Evolutionary conservation across 305 asterid species (phyloP), one percentile per base, ranked within the genome.

Genomic region (Withania somnifera): DNA sequence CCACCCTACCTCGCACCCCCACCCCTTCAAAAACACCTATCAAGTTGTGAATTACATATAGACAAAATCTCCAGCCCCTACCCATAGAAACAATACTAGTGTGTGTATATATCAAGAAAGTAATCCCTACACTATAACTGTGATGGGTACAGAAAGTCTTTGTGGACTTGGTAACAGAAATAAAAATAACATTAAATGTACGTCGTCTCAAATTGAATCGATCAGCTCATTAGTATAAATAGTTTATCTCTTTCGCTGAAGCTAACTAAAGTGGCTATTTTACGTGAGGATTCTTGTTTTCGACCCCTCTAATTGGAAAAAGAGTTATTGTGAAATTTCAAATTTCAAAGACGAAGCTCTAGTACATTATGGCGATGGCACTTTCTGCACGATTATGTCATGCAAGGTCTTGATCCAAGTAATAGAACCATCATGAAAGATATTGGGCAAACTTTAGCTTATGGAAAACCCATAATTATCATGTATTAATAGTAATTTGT

Each of bases 51-150:
- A 50, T 69, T 20, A 78, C 20, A 28, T 14, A 3, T 66, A 78
- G 77, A 82, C 84, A 84, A 81, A n/a, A 15, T 26, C 42, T 10
- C 61, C 45, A 67, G 30, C n/a, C 83, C 78, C 64, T 9, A 40
- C 51, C 51, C 71, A 45, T 45, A 61, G 11, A 83, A 86, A 82
- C 80, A 85, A 83, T 82, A 77, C 84, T 45, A 51, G 6, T 32
- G 5, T 32, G 5, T 3, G 5, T 32, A 32, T 42, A 54, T 56
- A 34, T 77, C 34, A 77, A 26, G 34, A 52, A 63, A 68, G 38
- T 79, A 76, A 61, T 56, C 79, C 58, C 79, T 47, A 73, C 40
- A 42, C 51, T 66, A 15, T 30, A 15, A 63, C 20, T 10, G 32
- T 20, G 32, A 20, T 20, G n/a, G 28, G n/a, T 66, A 34, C n/a